Evolutionary conservation across 2,329 filamentous ascomycete genomes (phyloP).

Genomic region (Penicillium sp.): DNA sequence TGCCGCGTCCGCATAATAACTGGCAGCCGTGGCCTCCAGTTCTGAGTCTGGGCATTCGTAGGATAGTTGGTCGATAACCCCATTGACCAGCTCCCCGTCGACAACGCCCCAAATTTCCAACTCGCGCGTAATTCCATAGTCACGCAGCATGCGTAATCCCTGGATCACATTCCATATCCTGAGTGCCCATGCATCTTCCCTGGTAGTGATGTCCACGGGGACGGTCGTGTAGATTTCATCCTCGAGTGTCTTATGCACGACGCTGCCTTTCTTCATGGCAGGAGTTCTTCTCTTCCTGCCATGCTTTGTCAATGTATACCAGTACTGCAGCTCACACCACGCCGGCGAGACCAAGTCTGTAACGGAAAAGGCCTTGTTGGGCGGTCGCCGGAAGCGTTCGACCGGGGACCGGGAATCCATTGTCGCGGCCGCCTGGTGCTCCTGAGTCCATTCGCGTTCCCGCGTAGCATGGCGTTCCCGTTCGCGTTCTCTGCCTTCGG

Average conservation of each 20-base stretch:
- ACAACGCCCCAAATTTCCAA: conserved; percentile 81
- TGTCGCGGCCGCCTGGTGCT: conserved; percentile 16
- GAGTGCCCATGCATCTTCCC: conserved; percentile 79
- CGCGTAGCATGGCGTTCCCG: conserved; percentile 29
- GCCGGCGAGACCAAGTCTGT: conserved; percentile 83
- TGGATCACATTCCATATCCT: conserved; percentile 89
- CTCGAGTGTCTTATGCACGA: conserved; percentile 78
- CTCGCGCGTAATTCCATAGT: conserved; percentile 70
- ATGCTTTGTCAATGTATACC: conserved; percentile 74
- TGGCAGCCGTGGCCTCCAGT: conserved; percentile 60
- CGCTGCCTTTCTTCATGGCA: conserved; percentile 80
- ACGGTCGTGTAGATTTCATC: conserved; percentile 79
- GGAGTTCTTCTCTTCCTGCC: conserved; percentile 72
- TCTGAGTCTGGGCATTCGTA: conserved; percentile 71
- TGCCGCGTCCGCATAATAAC: conserved; percentile 38
- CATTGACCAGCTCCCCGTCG: conserved; percentile 79
- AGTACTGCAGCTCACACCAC: conserved; percentile 96
- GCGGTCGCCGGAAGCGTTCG: conserved; percentile 72
- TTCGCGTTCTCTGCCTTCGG: conserved; percentile 35
- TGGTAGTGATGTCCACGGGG: conserved; percentile 65
- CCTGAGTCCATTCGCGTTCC: conserved; percentile 27
- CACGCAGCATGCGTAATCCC: conserved; percentile 69
- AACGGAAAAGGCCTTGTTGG: conserved; percentile 77
- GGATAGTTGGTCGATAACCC: conserved; percentile 83
- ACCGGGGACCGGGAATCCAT: conserved; percentile 61